A percentile compares a stretch with the other conserved stretches of the same genome.
phyloP scores from a whole-genome alignment of 2,329 filamentous ascomycete genomes.

The Epicoccum nigrum region DNA sequence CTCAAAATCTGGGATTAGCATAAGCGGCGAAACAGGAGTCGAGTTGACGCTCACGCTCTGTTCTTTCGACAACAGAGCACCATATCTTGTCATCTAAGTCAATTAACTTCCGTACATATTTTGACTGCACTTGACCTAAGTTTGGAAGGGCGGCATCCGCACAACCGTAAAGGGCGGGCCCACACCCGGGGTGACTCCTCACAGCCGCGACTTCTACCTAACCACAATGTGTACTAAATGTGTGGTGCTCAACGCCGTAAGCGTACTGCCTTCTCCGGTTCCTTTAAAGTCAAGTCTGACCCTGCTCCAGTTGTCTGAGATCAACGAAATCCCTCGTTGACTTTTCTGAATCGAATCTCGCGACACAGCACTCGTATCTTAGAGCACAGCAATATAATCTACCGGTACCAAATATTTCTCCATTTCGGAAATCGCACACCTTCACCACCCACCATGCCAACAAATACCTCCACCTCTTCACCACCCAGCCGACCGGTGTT shows the following conservation, averaged over 20 bases:
- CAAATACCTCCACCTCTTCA: neutral
- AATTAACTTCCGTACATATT: no score
- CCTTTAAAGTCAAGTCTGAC: no score
- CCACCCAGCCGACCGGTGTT: constrained; percentile 24
- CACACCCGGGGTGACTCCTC: constrained; percentile 10
- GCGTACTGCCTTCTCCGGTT: no score
- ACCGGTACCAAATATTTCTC: no score
- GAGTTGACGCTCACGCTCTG: constrained; percentile 5
- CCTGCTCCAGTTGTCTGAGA: no score
- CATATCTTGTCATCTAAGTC: neutral
- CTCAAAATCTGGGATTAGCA: constrained; percentile 6
- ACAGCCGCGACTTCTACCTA: neutral
- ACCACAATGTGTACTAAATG: no score
- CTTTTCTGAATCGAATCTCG: no score
- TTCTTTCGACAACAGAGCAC: neutral
- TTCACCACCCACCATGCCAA: neutral
- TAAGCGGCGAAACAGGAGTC: constrained; percentile 4
- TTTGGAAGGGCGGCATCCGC: neutral
- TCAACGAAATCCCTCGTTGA: no score
- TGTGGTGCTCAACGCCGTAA: no score
- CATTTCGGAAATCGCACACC: neutral
- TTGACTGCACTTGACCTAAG: neutral
- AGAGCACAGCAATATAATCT: no score
- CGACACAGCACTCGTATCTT: no score
- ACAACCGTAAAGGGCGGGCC: constrained; percentile 12